Base-by-base conservation (phyloP, 2,329 filamentous ascomycete species). In the Phyllachora maydis region DNA sequence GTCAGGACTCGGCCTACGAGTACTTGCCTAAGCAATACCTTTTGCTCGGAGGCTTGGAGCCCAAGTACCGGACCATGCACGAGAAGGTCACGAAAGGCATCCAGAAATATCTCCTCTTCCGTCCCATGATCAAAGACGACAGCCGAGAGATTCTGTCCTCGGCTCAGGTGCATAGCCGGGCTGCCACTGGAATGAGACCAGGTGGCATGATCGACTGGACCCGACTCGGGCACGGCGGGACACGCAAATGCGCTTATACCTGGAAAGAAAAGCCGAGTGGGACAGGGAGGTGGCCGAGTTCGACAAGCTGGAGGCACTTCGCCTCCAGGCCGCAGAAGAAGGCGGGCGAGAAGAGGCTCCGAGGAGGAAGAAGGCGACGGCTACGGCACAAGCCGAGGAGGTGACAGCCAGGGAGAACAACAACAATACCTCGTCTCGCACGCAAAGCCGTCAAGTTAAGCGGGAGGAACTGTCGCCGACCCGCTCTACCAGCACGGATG, bases 131-230 rank as follows among this genome's bases (percentile, higher is more conserved):
- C 11, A 61, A 67, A 5, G 60, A 64, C 15, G 52, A 64, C 25
- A n/a, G n/a, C n/a, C 63, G 63, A 24, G 65, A 85, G 29, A 63
- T 88, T n/a, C 56, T 88, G 3, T 67, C 88, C 30, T 65, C 76
- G 0, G 73, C 74, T 13, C 68, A 67, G 33, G 43, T 65, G n/a
- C 50, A 41, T 22, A 56, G 59, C 7, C 42, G 36, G 2, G 55
- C 56, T 9, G 67, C 35, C 43, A 53, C 5, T 72, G 59, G 49
- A 55, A 61, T 29, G 41, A 57, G 35, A 58, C 56, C 3, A 31
- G 41, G 4, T 68, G 63, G 55, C 45, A 50, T 30, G 43, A 55
- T 21, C 36, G 35, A 10, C 40, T 68, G 1, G 64, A 68, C 30
- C 53, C 56, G 0, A 43, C 47, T 4, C 45, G 41, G 8, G 40